Percentiles rank a stretch among this genome's conserved stretches.
Conservation (phyloP, 768 basidiomycete genomes). For the Boletus vermiculosoides region DNA sequence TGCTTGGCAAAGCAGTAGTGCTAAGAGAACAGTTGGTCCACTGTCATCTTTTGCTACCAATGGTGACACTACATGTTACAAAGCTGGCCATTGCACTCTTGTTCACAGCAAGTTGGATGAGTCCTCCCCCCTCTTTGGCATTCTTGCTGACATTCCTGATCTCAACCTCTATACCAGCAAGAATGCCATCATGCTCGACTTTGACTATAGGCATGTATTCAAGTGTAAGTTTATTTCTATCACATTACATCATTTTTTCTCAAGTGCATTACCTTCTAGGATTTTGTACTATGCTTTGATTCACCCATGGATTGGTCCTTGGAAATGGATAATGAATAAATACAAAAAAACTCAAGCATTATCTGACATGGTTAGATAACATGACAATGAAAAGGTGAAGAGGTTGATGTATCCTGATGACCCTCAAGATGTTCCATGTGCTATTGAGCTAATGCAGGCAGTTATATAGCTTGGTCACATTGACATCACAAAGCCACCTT, state of each 20-base stretch:
- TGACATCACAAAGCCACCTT: background rate
- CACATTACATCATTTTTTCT: no score
- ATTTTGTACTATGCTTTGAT: background rate
- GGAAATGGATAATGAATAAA: background rate
- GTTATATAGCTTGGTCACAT: background rate
- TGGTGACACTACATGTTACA: background rate
- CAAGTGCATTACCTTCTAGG: background rate
- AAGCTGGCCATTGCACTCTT: background rate
- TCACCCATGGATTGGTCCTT: background rate
- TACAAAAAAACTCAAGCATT: background rate
- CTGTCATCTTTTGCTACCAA: background rate
- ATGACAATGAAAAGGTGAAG: background rate
- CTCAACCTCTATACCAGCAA: background rate
- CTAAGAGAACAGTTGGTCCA: background rate
- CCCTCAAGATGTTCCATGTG: background rate
- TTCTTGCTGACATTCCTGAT: background rate
- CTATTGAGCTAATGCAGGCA: background rate
- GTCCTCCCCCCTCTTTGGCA: background rate
- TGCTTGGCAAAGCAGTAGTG: background rate
- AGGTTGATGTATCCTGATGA: background rate
- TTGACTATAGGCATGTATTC: background rate
- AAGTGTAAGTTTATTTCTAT: background rate
- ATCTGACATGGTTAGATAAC: background rate
- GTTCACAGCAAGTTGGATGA: background rate
- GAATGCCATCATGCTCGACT: background rate